phyloP scores from a whole-genome alignment of 2,329 filamentous ascomycete species.

The Hypoxylon sp. region DNA sequence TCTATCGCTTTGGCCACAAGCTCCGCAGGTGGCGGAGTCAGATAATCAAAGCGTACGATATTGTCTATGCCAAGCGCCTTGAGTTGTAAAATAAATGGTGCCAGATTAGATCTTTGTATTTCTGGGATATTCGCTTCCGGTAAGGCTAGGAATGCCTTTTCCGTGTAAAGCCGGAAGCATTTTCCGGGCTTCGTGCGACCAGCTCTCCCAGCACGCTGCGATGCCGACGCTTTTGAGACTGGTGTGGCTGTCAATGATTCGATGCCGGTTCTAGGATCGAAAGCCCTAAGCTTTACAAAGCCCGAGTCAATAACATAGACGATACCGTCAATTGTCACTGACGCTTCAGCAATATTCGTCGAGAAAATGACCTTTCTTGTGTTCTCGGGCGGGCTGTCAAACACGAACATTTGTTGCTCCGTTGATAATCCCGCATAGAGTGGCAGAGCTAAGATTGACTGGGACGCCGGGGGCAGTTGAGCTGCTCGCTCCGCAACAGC shows the following conservation, averaged over 20 bases:
- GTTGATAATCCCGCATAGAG: conserved; percentile 91
- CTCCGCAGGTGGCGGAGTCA: conserved; percentile 87
- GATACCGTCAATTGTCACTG: conserved; percentile 93
- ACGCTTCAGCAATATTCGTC: conserved; percentile 97
- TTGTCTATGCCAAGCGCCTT: conserved; percentile 98
- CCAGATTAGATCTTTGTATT: conserved; percentile 92
- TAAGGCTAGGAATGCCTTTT: conserved; percentile 76
- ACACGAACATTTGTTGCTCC: conserved; percentile 95
- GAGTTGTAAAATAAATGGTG: conserved; percentile 88
- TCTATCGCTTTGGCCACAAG: conserved; percentile 90
- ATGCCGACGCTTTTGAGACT: conserved; percentile 92
- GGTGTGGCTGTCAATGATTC: conserved; percentile 87
- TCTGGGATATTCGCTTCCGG: conserved; percentile 85
- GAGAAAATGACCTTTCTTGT: conserved; percentile 92
- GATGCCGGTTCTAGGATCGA: conserved; percentile 86
- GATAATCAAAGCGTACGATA: conserved; percentile 88
- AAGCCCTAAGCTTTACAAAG: conserved; percentile 90
- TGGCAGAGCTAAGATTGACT: conserved; percentile 78
- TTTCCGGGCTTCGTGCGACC: conserved; percentile 92
- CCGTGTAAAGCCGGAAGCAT: conserved; percentile 93
- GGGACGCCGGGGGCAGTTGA: conserved; percentile 71
- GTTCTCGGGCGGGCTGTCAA: conserved; percentile 84
- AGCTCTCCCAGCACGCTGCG: conserved; percentile 89
- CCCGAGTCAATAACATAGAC: conserved; percentile 92
- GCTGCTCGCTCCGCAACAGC: conserved; percentile 80